These are phyloP conservation scores for Maudiozyma humilis DNA, from an alignment of 1,139 yeast genomes.

Conservation along the genomic window DNA sequence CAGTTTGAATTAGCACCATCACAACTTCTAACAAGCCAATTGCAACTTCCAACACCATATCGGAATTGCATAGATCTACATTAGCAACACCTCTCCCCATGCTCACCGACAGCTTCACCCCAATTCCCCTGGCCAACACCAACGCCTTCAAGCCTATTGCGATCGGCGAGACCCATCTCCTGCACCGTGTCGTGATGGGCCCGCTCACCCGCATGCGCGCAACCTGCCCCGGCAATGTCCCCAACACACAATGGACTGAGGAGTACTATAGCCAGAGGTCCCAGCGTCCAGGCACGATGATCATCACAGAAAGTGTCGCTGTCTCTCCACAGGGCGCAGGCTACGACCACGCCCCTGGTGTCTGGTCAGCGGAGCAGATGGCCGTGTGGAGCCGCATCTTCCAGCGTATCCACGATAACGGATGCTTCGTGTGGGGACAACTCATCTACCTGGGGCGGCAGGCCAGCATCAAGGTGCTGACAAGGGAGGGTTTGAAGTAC, in stretches of 20 bases:
- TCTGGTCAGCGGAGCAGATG: neutral
- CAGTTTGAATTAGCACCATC: too few species aligned
- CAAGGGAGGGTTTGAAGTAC: neutral
- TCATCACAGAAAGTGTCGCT: neutral
- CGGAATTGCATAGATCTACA: too few species aligned
- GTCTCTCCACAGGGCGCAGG: neutral
- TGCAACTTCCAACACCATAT: too few species aligned
- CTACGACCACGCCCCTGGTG: constrained; percentile 1
- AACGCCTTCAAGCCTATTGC: neutral
- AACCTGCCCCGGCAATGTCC: neutral
- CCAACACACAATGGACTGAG: neutral
- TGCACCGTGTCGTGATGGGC: constrained; percentile 1
- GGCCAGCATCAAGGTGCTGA: neutral
- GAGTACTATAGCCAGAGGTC: neutral
- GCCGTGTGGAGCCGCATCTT: neutral
- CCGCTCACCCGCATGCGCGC: constrained; percentile 1
- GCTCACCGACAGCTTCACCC: neutral
- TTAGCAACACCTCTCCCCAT: too few species aligned
- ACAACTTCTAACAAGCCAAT: too few species aligned
- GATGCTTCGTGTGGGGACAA: constrained; percentile 1
- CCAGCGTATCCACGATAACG: neutral
- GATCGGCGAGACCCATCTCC: neutral
- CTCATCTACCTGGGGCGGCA: neutral
- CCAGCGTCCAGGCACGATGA: neutral
- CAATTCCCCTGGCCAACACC: neutral